phyloP scores from a whole-genome alignment of 148 eudicot species.

The Selenicereus undatus region DNA sequence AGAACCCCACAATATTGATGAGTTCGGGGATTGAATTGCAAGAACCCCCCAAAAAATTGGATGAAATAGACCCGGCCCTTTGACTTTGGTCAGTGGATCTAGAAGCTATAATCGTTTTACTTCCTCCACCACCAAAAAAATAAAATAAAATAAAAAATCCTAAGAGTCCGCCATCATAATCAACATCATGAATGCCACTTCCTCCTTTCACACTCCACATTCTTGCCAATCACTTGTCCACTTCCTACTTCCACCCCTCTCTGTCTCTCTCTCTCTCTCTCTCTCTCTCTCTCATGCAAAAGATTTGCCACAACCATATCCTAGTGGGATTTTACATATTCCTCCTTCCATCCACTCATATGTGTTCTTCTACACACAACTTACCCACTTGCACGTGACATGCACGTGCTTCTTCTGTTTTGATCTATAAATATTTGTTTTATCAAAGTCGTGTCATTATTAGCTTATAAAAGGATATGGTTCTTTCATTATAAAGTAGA shows the following conservation, averaged over 20 bases:
- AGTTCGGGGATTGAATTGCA: not conserved
- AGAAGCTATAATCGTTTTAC: not conserved
- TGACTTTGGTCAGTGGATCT: not conserved
- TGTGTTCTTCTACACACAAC: not conserved
- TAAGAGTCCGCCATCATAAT: not conserved
- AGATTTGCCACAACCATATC: not conserved
- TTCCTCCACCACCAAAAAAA: not conserved
- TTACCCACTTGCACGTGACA: not conserved
- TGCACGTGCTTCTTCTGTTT: too few relatives aligned
- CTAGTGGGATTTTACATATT: not conserved
- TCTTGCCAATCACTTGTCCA: constrained; percentile 9
- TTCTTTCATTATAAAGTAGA: too few relatives aligned
- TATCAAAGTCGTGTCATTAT: too few relatives aligned
- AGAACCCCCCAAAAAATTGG: not conserved
- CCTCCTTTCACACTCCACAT: not conserved
- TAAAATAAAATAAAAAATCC: too few relatives aligned
- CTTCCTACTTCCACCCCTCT: not conserved
- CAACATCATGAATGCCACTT: constrained; percentile 28
- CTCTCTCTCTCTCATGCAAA: not conserved
- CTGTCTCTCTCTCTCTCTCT: too few relatives aligned
- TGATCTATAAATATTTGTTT: too few relatives aligned
- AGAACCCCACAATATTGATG: too few relatives aligned
- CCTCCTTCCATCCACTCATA: too few relatives aligned
- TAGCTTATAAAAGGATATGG: too few relatives aligned
- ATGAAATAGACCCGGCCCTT: too few relatives aligned